Percentiles rank a stretch among this genome's conserved stretches.
Evolutionary conservation across 2,329 filamentous ascomycete genomes (phyloP).

Genomic region (Colletotrichum spaethianum): DNA sequence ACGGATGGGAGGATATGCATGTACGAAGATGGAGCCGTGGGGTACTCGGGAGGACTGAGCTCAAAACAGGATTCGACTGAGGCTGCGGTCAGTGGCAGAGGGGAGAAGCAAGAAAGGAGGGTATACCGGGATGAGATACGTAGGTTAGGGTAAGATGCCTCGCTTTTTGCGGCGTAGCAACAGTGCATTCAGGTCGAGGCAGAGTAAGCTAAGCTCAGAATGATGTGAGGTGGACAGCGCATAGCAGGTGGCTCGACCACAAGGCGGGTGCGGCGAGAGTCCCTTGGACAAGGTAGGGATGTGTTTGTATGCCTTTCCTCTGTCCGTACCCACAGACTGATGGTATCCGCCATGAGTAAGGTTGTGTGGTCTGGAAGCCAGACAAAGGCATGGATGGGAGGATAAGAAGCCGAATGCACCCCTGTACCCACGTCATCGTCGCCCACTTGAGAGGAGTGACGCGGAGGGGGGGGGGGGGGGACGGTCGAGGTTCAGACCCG

Average conservation of each 20-base stretch:
- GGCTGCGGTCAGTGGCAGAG: constrained; percentile 1
- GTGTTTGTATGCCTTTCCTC: constrained; percentile 7
- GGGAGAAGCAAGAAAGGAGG: background rate
- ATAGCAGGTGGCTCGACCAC: background rate
- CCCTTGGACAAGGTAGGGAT: constrained; percentile 1
- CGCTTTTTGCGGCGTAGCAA: background rate
- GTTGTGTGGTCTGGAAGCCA: background rate
- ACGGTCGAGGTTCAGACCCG: constrained; percentile 13
- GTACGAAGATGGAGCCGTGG: constrained; percentile 16
- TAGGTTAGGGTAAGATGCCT: constrained; percentile 14
- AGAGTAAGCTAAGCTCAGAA: constrained; percentile 14
- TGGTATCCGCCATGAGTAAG: background rate
- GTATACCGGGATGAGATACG: constrained; percentile 11
- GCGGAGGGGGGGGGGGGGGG: background rate
- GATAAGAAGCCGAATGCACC: background rate
- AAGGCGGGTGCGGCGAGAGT: background rate
- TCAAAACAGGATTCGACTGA: constrained; percentile 30
- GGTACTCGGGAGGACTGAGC: constrained; percentile 7
- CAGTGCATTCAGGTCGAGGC: background rate
- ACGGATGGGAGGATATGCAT: constrained; percentile 10
- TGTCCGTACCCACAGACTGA: background rate
- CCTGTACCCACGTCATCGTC: constrained; percentile 36
- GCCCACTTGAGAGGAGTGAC: constrained; percentile 10
- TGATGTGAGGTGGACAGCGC: constrained; percentile 26
- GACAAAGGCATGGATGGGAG: constrained; percentile 15